Evolutionary conservation across 768 basidiomycete genomes (phyloP).

Genomic region (Glaciozyma martinii): DNA sequence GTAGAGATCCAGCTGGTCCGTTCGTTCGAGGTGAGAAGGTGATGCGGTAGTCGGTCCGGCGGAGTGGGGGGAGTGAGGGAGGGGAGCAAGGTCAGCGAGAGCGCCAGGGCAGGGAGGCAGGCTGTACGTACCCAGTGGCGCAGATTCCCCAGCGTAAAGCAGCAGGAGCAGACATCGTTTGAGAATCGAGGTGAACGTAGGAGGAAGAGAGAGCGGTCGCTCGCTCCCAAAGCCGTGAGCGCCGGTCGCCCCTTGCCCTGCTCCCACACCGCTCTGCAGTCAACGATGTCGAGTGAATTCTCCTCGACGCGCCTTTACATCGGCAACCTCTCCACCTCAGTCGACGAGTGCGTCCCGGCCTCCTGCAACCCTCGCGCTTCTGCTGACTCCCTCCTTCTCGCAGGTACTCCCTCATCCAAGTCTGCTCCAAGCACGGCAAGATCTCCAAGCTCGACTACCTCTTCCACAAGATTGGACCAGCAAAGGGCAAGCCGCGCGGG

Average conservation of each 20-base stretch:
- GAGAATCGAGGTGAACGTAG: neutral
- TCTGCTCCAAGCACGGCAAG: constrained; percentile 87
- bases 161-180: too few relatives aligned
- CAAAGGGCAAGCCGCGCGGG: constrained; percentile 86
- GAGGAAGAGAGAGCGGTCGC: too few relatives aligned
- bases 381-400: neutral
- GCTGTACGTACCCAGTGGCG: too few relatives aligned
- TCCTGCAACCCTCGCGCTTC: neutral
- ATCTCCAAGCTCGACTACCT: constrained; percentile 86
- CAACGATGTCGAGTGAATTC: neutral
- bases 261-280: too few relatives aligned
- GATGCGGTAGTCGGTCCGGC: neutral
- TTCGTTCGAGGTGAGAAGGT: neutral
- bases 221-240: too few relatives aligned
- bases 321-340: constrained; percentile 23
- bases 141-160: too few relatives aligned
- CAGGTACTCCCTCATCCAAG: constrained; percentile 78
- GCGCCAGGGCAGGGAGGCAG: neutral
- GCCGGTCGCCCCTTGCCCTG: too few relatives aligned
- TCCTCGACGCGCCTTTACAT: constrained; percentile 29
- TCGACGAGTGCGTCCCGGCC: constrained; percentile 26
- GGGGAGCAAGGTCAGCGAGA: neutral
- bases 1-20: constrained; percentile 13
- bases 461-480: constrained; percentile 82
- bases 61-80: neutral